Percentiles rank a stretch among this genome's conserved stretches.
phyloP scores from a whole-genome alignment of 306 rosid genomes.

The Pyrus bretschneideri region DNA sequence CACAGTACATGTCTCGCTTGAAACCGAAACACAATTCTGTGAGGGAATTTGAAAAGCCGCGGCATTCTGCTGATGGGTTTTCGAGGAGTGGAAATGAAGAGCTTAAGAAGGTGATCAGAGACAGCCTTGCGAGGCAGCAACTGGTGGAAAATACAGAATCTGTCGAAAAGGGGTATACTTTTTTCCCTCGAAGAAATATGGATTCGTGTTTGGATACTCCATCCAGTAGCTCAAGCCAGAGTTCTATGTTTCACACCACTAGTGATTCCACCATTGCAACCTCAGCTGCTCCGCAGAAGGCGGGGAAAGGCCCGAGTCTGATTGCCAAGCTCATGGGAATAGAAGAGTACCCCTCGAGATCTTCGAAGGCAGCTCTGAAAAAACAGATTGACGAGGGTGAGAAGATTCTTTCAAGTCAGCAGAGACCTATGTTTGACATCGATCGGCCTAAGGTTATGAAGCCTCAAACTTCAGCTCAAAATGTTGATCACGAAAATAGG shows the following conservation, averaged over 20 bases:
- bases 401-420: slow-evolving; percentile 37
- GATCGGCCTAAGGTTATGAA: slow-evolving; percentile 40
- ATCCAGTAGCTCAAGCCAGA: slow-evolving; percentile 68
- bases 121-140: slow-evolving; percentile 33
- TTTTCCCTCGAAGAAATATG: slow-evolving; percentile 16
- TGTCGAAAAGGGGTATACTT: slow-evolving; percentile 20
- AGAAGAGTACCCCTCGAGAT: slow-evolving; percentile 45
- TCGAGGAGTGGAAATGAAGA: slow-evolving; percentile 36
- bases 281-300: slow-evolving; percentile 29
- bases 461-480: slow-evolving; percentile 23
- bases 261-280: slow-evolving; percentile 36
- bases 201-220: slow-evolving; percentile 45
- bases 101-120: slow-evolving; percentile 40
- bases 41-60: slow-evolving; percentile 31
- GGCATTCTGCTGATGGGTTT: slow-evolving; percentile 41
- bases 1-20: slow-evolving; percentile 31
- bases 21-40: slow-evolving; percentile 29
- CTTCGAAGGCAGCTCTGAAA: slow-evolving; percentile 28
- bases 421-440: slow-evolving; percentile 43
- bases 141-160: slow-evolving; percentile 2
- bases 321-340: slow-evolving; percentile 92
- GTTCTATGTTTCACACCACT: slow-evolving; percentile 33
- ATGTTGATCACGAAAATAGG: slow-evolving; percentile 34
- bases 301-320: slow-evolving; percentile 43
- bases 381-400: slow-evolving; percentile 37